phyloP scores from a whole-genome alignment of 441 rosid genomes.

The Eruca vesicaria region DNA sequence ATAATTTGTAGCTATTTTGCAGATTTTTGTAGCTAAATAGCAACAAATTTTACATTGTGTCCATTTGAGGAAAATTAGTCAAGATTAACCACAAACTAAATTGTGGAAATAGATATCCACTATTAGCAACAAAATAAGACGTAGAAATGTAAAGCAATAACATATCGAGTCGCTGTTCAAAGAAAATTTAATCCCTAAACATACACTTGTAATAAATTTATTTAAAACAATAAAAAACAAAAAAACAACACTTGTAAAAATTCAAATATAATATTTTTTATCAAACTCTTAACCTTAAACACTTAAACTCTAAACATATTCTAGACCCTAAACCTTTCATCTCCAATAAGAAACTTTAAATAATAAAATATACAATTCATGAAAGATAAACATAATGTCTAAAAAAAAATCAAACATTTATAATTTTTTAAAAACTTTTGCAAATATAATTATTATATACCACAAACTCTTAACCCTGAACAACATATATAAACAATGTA shows the following conservation, averaged over 20 bases:
- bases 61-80: neutral
- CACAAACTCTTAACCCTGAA: neutral
- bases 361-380: neutral
- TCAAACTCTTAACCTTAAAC: neutral
- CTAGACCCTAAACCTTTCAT: neutral
- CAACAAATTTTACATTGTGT: neutral
- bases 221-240: neutral
- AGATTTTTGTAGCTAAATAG: neutral
- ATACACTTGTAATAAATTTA: neutral
- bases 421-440: neutral
- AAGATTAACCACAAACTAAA: neutral
- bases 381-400: neutral
- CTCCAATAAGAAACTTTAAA: neutral
- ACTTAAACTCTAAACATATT: neutral
- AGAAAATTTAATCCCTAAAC: neutral
- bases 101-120: neutral
- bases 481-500: too few relatives aligned
- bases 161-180: neutral
- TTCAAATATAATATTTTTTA: neutral
- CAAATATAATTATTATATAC: neutral
- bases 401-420: neutral
- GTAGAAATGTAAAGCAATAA: neutral
- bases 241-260: neutral
- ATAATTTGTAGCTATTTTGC: neutral
- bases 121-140: neutral